Conservation (phyloP, 208 protist genomes). For the Crithidia expoeki region DNA sequence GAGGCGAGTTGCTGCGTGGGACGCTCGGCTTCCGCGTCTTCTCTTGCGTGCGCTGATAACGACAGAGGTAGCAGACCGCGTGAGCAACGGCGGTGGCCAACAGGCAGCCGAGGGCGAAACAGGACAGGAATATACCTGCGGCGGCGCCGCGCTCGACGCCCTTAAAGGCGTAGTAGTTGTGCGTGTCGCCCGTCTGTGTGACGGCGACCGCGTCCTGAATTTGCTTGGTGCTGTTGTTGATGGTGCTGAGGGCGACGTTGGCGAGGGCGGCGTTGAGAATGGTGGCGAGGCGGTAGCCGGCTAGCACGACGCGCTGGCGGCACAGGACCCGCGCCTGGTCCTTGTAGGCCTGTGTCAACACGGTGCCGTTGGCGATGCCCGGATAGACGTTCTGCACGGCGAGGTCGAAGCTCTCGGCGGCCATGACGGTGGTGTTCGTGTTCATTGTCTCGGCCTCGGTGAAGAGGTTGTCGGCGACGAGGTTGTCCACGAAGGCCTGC, state of each 20-base stretch:
- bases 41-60: neutral
- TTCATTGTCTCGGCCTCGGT: conserved; percentile 29
- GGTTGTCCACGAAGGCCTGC: conserved; percentile 39
- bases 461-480: conserved; percentile 36
- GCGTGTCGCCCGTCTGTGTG: conserved; percentile 20
- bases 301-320: conserved; percentile 30
- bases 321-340: conserved; percentile 9
- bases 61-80: neutral
- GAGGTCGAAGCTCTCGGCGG: conserved; percentile 41
- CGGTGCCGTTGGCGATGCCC: conserved; percentile 32
- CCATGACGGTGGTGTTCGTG: conserved; percentile 39
- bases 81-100: conserved; percentile 11
- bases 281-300: conserved; percentile 39
- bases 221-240: conserved; percentile 16
- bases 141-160: conserved; percentile 18
- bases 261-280: conserved; percentile 36
- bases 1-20: neutral
- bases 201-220: conserved; percentile 19
- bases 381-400: conserved; percentile 49
- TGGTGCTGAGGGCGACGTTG: conserved; percentile 24
- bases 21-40: neutral
- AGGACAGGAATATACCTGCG: conserved; percentile 24
- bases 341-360: conserved; percentile 39
- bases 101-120: conserved; percentile 21
- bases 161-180: conserved; percentile 34